Conservation (phyloP, 176 grass and related monocot species). For the Avena eriantha region DNA sequence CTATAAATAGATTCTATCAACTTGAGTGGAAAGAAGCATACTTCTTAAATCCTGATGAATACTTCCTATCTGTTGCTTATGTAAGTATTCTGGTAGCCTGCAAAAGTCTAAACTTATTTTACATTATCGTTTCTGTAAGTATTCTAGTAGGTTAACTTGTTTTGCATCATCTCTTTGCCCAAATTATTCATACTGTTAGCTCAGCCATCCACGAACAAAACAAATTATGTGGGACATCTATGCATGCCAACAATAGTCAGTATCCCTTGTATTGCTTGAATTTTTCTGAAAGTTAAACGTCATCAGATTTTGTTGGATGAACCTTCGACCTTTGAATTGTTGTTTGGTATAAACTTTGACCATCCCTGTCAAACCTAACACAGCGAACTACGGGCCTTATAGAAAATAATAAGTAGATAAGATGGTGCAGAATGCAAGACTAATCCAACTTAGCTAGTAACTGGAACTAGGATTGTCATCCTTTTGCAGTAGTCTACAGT, state of each 20-base stretch:
- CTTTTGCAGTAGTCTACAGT: background rate
- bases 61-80: constrained; percentile 5
- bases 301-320: background rate
- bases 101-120: background rate
- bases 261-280: background rate
- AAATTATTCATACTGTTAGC: background rate
- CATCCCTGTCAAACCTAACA: background rate
- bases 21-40: background rate
- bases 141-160: background rate
- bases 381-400: background rate
- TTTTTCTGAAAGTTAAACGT: background rate
- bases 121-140: background rate
- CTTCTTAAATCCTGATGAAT: background rate
- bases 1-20: background rate
- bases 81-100: background rate
- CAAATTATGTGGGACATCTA: background rate
- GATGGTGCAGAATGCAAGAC: background rate
- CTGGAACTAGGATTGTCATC: background rate
- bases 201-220: background rate
- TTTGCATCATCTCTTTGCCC: background rate
- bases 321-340: background rate
- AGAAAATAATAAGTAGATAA: background rate
- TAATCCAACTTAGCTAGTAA: background rate
- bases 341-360: background rate
- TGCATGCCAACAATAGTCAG: background rate